phyloP scores from a whole-genome alignment of 1,284 basidiomycete genomes.

The Austroboletus sp. region DNA sequence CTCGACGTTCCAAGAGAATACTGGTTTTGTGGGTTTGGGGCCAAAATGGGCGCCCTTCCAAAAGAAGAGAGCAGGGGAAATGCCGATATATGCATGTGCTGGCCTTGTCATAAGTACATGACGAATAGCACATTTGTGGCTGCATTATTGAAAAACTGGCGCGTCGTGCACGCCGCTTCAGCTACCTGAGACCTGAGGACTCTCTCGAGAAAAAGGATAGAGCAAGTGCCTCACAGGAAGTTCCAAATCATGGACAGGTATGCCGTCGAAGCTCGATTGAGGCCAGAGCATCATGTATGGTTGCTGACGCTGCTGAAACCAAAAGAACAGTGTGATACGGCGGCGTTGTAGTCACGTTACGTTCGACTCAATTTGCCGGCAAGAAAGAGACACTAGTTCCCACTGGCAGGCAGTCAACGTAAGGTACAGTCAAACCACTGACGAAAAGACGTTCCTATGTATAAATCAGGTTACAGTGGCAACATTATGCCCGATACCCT shows the following conservation, averaged over 20 bases:
- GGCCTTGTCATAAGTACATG: too few species aligned
- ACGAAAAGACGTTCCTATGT: too few species aligned
- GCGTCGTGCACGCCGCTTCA: not conserved
- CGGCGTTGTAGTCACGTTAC: conserved; percentile 5
- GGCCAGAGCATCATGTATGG: not conserved
- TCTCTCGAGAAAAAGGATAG: not conserved
- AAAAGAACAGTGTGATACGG: not conserved
- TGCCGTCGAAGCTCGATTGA: conserved; percentile 16
- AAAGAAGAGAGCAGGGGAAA: too few species aligned
- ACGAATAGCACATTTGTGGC: not conserved
- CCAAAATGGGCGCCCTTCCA: too few species aligned
- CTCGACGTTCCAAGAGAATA: not conserved
- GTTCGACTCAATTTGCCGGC: not conserved
- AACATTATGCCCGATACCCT: too few species aligned
- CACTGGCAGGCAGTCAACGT: too few species aligned
- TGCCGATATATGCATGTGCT: too few species aligned
- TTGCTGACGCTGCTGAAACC: conserved; percentile 12
- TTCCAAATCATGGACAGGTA: not conserved
- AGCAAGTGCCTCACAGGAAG: not conserved
- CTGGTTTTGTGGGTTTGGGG: not conserved
- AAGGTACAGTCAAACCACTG: too few species aligned
- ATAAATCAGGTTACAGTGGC: too few species aligned
- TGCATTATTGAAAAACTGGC: not conserved
- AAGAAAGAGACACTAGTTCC: not conserved
- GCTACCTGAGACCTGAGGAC: not conserved